Base-by-base conservation (phyloP, 1,284 basidiomycete species). In the Kwoniella shivajii region DNA sequence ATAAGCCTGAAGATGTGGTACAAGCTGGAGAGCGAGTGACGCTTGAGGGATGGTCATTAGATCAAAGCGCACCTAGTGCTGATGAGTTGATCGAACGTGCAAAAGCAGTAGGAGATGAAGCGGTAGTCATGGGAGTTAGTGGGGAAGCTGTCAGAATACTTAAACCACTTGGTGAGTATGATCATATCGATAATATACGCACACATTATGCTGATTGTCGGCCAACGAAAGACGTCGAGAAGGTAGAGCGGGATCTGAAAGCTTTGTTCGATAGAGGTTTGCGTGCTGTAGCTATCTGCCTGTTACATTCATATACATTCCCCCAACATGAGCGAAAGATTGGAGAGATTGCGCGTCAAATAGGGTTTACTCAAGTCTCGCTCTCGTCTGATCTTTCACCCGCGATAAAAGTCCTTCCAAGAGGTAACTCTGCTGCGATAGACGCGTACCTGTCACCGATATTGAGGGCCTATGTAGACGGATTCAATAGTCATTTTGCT, bases 391-490 rank as follows among this genome's bases (percentile, higher is more conserved):
- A 59, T 18, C 54, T 69, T 16, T 64, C 62, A 9, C 46, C 44
- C 1, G 39, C 50, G 14, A 43, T 79, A 65, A 72, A 74, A 56
- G 74, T 81, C 55, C 78, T 83, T 2, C 74, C 80, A 1, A 74
- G 82, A 26, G 81, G 77, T 1, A 81, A 78, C 24, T 81, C 80
- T 0, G 71, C 80, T 2, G 80, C 80, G 0, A 80, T 79, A 11
- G 82, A 83, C 59, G 81, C 82, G 1, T 83, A 83, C 63, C 73
- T 82, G 42, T 82, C 81, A 0, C 81, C 81, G 0, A 75, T 81
- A 0, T 72, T 80, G 6, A 68, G 78, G 33, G 63, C 78, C 18
- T 75, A 75, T 65, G 79, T 81, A 48, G 66, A 70, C 30, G 78
- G 78, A 4, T 81, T 82, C 57, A 69, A 77, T 22, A 61, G 64